phyloP scores from a whole-genome alignment of 2,329 filamentous ascomycete species.

The Pestalotiopsis sp. region DNA sequence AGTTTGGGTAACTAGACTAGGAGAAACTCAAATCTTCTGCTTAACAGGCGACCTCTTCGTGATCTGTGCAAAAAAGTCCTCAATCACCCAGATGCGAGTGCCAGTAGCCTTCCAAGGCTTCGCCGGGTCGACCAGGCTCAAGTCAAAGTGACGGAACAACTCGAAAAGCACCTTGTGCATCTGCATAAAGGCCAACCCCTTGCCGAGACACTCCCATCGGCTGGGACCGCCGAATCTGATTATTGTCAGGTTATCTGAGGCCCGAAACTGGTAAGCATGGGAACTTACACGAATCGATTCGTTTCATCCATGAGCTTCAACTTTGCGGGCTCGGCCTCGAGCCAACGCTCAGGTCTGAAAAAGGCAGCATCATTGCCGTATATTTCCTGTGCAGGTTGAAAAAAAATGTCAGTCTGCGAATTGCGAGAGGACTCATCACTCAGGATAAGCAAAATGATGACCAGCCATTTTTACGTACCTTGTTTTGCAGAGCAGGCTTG shows the following conservation, averaged over 20 bases:
- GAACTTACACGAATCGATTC: slow-evolving; percentile 1
- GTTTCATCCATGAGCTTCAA: not conserved
- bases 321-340: not conserved
- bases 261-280: not conserved
- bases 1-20: no score
- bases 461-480: not conserved
- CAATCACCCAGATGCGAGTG: not conserved
- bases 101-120: not conserved
- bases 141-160: not conserved
- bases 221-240: slow-evolving; percentile 1
- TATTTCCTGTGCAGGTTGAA: not conserved
- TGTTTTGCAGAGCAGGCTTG: not conserved
- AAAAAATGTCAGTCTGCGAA: no score
- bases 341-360: slow-evolving; percentile 5
- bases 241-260: not conserved
- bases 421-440: not conserved
- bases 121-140: not conserved
- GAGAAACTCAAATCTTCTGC: not conserved
- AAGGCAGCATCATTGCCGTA: slow-evolving; percentile 2
- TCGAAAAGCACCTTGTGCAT: slow-evolving; percentile 6
- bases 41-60: not conserved
- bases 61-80: slow-evolving; percentile 1
- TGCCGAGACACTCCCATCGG: slow-evolving; percentile 6
- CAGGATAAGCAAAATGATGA: not conserved
- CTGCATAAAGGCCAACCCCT: slow-evolving; percentile 4